phyloP scores from a whole-genome alignment of 2,329 filamentous ascomycete species.

The Colletotrichum melonis region DNA sequence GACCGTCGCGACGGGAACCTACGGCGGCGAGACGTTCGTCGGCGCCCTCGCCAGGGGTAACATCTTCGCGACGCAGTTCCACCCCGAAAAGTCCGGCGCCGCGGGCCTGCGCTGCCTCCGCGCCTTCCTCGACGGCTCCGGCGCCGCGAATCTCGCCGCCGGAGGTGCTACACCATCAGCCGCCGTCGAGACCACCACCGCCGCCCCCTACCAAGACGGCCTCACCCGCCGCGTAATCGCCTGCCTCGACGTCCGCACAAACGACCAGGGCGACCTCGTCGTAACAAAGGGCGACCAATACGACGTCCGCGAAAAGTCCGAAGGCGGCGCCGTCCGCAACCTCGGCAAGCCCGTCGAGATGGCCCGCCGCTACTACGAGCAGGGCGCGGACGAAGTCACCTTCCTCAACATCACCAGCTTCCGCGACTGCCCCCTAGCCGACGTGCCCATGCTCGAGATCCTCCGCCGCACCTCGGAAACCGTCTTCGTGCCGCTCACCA shows the following conservation, averaged over 20 bases:
- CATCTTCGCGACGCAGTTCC: slow-evolving; percentile 93
- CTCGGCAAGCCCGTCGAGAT: slow-evolving; percentile 97
- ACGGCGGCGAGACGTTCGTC: slow-evolving; percentile 90
- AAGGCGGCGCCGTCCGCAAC: slow-evolving; percentile 79
- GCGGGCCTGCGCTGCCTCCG: slow-evolving; percentile 87
- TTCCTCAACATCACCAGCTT: slow-evolving; percentile 99
- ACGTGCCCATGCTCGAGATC: slow-evolving; percentile 96
- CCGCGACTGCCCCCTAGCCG: slow-evolving; percentile 91
- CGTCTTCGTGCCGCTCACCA: slow-evolving; percentile 95
- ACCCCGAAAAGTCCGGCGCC: slow-evolving; percentile 95
- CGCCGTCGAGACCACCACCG: slow-evolving; percentile 34
- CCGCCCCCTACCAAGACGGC: slow-evolving; percentile 63
- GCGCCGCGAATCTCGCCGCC: slow-evolving; percentile 60
- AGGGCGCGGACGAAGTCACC: slow-evolving; percentile 95
- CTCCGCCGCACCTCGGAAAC: slow-evolving; percentile 86
- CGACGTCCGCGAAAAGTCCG: slow-evolving; percentile 91
- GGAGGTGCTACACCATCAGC: slow-evolving; percentile 4
- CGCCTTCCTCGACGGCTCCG: slow-evolving; percentile 84
- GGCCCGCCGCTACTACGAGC: slow-evolving; percentile 92
- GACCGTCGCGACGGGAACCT: slow-evolving; percentile 90
- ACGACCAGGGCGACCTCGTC: slow-evolving; percentile 93
- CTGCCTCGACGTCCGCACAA: slow-evolving; percentile 93
- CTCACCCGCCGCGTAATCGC: slow-evolving; percentile 95
- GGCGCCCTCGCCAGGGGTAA: slow-evolving; percentile 90
- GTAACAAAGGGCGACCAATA: slow-evolving; percentile 99